Evolutionary conservation across 2,329 filamentous ascomycete species (phyloP).

Genomic region (Aspergillus intermedius): DNA sequence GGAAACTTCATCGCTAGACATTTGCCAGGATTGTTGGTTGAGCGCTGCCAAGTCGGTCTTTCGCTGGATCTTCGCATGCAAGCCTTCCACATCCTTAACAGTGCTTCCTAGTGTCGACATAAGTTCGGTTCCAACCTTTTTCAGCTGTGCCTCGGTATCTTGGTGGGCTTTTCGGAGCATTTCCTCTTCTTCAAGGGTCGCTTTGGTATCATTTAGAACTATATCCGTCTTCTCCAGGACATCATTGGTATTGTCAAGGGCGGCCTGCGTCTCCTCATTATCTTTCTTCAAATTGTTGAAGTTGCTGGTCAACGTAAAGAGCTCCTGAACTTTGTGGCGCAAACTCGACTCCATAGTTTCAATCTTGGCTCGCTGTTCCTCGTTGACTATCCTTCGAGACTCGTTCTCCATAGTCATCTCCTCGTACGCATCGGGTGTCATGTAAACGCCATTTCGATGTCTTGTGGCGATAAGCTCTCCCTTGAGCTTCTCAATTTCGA

Average conservation of each 20-base stretch:
- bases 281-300: conserved; percentile 88
- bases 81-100: conserved; percentile 69
- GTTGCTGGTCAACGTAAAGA: conserved; percentile 76
- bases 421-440: conserved; percentile 82
- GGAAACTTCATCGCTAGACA: conserved; percentile 67
- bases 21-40: conserved; percentile 73
- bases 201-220: conserved; percentile 69
- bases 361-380: conserved; percentile 87
- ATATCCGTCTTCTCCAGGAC: conserved; percentile 83
- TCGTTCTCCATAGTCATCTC: conserved; percentile 89
- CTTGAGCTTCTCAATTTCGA: conserved; percentile 90
- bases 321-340: conserved; percentile 86
- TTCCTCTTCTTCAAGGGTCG: conserved; percentile 71
- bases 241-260: conserved; percentile 71
- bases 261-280: conserved; percentile 66
- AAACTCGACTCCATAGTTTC: conserved; percentile 87
- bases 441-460: conserved; percentile 89
- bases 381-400: conserved; percentile 79
- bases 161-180: conserved; percentile 76
- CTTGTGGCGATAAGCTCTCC: conserved; percentile 87
- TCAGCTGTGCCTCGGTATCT: conserved; percentile 72
- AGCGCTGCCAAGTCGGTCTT: conserved; percentile 75
- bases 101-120: conserved; percentile 72
- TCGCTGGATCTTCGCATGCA: conserved; percentile 79
- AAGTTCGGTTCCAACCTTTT: conserved; percentile 65